Evolutionary conservation across 306 rosid genomes (phyloP), one percentile per base, ranked within the genome.

Genomic region (Cicer pinnatifidum): DNA sequence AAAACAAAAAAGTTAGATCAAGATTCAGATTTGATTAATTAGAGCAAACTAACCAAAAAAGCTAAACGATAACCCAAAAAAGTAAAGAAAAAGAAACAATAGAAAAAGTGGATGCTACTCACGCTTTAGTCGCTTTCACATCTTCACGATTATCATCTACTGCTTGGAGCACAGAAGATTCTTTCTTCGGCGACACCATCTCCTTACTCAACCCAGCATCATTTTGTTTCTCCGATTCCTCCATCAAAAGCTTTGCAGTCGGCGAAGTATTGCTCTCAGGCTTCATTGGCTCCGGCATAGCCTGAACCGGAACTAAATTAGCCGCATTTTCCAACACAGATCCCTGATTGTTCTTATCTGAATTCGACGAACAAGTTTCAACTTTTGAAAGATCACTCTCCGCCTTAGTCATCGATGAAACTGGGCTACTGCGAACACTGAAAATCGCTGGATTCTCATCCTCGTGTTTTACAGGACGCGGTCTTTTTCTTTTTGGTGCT

Each of bases 401-500:
- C 0, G 69, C 67, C 45, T 85, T 88, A 2, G 74, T 9, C 15
- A 84, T 53, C 8, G 90, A 68, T 6, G 88, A 80, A 82, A 88
- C 82, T 64, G 93, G 85, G 75, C 88, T 75, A 67, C 57, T 87
- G 12, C 91, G 85, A 45, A 48, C 75, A 4, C 88, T 59, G 39
- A 86, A 83, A 61, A 53, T 65, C 0, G 86, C 37, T 6, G 84
- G 75, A 63, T 76, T 90, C 13, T 89, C 95, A 0, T 86, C 97
- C 45, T 92, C 97, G 12, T 85, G 81, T 92, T 92, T 95, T 16
- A 76, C 74, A 0, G 83, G 91, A 13, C 99, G 87, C 28, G 99
- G 97, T 41, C 86, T 87, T 76, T 92, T 95, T 86, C 99, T 88
- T 88, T 90, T 95, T 6, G 97, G 93, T 50, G 96, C 99, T 90